Evolutionary conservation across 2,329 filamentous ascomycete genomes (phyloP), one percentile per base, ranked within the genome.

Genomic region (Didymella segeticola): DNA sequence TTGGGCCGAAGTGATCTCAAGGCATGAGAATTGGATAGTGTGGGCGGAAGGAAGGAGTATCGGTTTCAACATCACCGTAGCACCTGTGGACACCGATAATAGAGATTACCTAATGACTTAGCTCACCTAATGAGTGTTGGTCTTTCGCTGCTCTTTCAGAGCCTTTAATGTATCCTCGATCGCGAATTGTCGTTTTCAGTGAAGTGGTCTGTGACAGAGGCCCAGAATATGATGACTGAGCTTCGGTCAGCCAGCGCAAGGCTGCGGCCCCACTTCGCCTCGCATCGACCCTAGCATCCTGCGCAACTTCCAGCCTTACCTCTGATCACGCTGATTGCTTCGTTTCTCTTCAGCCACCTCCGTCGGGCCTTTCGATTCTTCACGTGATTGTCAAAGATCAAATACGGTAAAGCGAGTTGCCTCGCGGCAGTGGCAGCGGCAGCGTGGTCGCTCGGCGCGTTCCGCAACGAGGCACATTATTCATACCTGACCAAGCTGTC

Each of bases 1-100:
- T 53, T 79, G 43, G 61, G 53, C 1, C 43, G 37, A 7, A 64
- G 72, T 49, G 68, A 62, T 3, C 58, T 73, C 22, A 39, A 50
- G 12, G 59, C 61, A 15, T 56, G 20, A 25, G n/a, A 4, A 42
- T 12, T 5, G 4, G 3, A 29, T 20, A 5, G 14, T 19, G 14
- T 43, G 25, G n/a, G 19, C 27, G 29, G 11, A 9, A 17, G n/a
- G 29, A 34, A 19, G 22, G n/a, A n/a, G n/a, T n/a, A n/a, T n/a
- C n/a, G n/a, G n/a, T n/a, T n/a, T n/a, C n/a, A n/a, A n/a, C n/a
- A n/a, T n/a, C n/a, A n/a, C n/a, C n/a, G n/a, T n/a, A n/a, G n/a
- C n/a, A n/a, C n/a, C n/a, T n/a, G n/a, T n/a, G n/a, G n/a, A n/a
- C n/a, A n/a, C n/a, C n/a, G n/a, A 8, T 37, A 43, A 47, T 31